Conservation (phyloP, 345 rosid species). For the Eucalyptus cloeziana region DNA sequence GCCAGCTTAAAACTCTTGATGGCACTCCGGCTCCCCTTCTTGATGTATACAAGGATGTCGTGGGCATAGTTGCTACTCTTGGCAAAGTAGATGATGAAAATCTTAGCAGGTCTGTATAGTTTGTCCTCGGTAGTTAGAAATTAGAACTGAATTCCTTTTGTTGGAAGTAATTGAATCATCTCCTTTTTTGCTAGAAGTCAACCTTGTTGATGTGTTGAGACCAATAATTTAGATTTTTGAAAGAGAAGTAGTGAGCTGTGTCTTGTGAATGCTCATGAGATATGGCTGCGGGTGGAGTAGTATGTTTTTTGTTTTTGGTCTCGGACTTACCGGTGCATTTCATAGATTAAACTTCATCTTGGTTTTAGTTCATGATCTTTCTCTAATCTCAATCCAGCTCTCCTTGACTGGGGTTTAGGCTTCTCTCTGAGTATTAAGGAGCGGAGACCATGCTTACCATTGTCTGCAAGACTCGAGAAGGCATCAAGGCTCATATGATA, state of each 20-base stretch:
- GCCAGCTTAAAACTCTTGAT: conserved; percentile 31
- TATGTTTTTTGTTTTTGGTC: background rate
- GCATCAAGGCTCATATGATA: conserved; percentile 31
- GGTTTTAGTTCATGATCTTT: background rate
- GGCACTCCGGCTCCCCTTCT: conserved; percentile 19
- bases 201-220: background rate
- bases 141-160: background rate
- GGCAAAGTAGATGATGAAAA: conserved; percentile 67
- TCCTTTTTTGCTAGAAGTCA: background rate
- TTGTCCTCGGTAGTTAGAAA: background rate
- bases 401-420: conserved; percentile 22
- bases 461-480: conserved; percentile 54
- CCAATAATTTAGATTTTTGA: background rate
- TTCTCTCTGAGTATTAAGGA: conserved; percentile 65
- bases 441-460: conserved; percentile 62
- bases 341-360: background rate
- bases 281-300: background rate
- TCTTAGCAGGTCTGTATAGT: conserved; percentile 54
- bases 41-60: conserved; percentile 29
- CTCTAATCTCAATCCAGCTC: background rate
- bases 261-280: background rate
- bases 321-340: background rate
- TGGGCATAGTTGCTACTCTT: conserved; percentile 75
- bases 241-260: background rate
- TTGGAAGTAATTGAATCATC: background rate